Base-by-base conservation (phyloP, 306 rosid genomes). In the Ochetophila trinervis region DNA sequence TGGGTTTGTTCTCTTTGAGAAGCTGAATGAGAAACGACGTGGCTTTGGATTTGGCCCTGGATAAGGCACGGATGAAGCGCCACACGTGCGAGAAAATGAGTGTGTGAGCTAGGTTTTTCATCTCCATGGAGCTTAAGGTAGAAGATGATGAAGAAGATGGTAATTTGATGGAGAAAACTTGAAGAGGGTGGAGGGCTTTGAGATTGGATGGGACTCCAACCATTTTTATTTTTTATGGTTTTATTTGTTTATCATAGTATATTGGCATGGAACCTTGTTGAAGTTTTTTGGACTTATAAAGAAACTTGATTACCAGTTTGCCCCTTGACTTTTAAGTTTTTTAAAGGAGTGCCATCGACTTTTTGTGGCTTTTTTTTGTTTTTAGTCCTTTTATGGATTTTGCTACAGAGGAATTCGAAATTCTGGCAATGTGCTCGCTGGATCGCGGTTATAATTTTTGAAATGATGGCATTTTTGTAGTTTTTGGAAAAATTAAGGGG, bases 71-170 rank as follows among this genome's bases (percentile, higher is more conserved):
- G 10, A 78, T 52, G 54, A 82, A 68, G 1, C 87, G 82, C 62
- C 88, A 78, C 62, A 84, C 27, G 59, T 84, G 91, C 1, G 93
- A 85, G 56, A 84, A 71, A 59, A 90, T 53, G 79, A 88, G 74
- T 45, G 91, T 78, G 74, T 78, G 85, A 65, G 90, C 59, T 37
- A 84, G 75, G 56, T 75, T 76, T 65, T 94, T 94, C 60, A 90
- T 68, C 78, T 84, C 88, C 52, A 60, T 77, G 61, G 84, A 79
- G 72, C 64, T 65, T 53, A 77, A 49, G 49, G 85, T 11, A 21
- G 87, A 80, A 60, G 88, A 78, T 8, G 60, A 53, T 0, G 74
- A 62, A 19, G 69, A 8, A 6, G 79, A 37, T 8, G 73, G 51
- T 1, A 74, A 37, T 51, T 84, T 78, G 57, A 53, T 19, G 0